A percentile compares a stretch with the other conserved stretches of the same genome.
These are phyloP conservation scores for Sutorius australiensis DNA, from an alignment of 768 basidiomycete genomes.

Conservation along the genomic window DNA sequence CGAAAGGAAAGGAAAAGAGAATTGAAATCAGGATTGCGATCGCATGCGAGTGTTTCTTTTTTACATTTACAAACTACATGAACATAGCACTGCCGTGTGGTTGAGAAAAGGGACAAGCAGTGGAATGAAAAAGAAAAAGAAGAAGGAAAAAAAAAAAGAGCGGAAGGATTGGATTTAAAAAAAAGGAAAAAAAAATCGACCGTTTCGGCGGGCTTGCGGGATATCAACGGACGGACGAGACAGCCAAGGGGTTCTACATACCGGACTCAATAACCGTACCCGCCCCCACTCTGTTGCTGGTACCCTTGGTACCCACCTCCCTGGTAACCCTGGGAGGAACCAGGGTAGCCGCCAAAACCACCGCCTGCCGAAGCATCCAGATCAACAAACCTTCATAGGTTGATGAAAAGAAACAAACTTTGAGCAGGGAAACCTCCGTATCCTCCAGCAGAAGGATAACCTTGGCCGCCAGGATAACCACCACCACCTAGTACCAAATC, in stretches of 20 bases:
- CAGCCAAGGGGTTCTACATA: neutral
- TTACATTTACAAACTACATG: constrained; percentile 22
- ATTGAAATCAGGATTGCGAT: neutral
- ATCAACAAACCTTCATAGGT: neutral
- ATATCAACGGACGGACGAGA: neutral
- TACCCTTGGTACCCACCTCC: constrained; percentile 26
- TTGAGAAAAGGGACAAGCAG: neutral
- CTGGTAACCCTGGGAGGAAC: constrained; percentile 17
- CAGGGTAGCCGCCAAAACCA: constrained; percentile 11
- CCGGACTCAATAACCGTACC: constrained; percentile 26
- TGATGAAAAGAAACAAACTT: neutral
- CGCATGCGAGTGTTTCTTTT: constrained; percentile 4
- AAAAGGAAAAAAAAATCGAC: neutral
- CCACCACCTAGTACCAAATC: constrained; percentile 25
- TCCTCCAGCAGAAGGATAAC: constrained; percentile 15
- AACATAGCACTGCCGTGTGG: constrained; percentile 8
- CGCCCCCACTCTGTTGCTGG: constrained; percentile 24
- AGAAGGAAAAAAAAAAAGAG: neutral
- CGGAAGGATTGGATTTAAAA: neutral
- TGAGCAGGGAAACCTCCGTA: constrained; percentile 22
- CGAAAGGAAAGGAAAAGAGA: neutral
- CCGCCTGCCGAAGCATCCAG: constrained; percentile 4
- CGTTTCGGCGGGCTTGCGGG: neutral
- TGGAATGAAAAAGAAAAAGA: neutral
- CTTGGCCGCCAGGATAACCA: constrained; percentile 29